Evolutionary conservation across 306 rosid species (phyloP).

Genomic region (Carpinus fangiana): DNA sequence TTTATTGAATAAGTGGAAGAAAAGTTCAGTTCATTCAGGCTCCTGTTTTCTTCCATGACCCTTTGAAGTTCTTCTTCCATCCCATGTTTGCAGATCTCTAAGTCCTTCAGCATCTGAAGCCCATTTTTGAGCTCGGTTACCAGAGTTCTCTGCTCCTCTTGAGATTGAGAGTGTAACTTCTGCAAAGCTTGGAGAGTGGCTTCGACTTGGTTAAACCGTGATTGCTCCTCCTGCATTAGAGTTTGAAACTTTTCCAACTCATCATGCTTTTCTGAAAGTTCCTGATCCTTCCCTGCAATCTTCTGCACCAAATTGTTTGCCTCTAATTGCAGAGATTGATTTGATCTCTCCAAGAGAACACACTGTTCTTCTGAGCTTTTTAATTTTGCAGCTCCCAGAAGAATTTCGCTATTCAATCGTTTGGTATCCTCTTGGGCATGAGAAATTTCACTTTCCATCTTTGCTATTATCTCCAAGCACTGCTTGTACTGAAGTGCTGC

Average conservation of each 20-base stretch:
- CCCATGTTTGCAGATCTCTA: slow-evolving; percentile 65
- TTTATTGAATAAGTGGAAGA: slow-evolving; percentile 49
- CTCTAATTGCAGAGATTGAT: slow-evolving; percentile 63
- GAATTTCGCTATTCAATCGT: slow-evolving; percentile 51
- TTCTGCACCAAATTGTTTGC: slow-evolving; percentile 67
- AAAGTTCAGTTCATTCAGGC: slow-evolving; percentile 54
- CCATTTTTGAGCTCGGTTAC: slow-evolving; percentile 81
- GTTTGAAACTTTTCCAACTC: slow-evolving; percentile 74
- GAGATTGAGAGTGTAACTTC: slow-evolving; percentile 71
- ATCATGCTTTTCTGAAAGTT: slow-evolving; percentile 67
- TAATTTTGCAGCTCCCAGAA: slow-evolving; percentile 53
- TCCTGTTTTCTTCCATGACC: slow-evolving; percentile 69
- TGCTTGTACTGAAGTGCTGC: slow-evolving; percentile 53
- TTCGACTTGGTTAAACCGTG: slow-evolving; percentile 71
- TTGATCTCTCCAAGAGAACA: slow-evolving; percentile 62
- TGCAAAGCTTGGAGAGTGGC: slow-evolving; percentile 70
- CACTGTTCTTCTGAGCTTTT: slow-evolving; percentile 60
- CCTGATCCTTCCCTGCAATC: slow-evolving; percentile 70
- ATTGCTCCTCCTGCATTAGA: slow-evolving; percentile 72
- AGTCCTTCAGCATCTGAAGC: slow-evolving; percentile 70
- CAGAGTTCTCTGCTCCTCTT: slow-evolving; percentile 84
- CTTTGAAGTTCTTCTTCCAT: slow-evolving; percentile 69
- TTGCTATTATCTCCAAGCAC: slow-evolving; percentile 66
- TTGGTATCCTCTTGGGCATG: slow-evolving; percentile 58
- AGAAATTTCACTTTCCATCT: slow-evolving; percentile 70